Conservation (phyloP, 768 basidiomycete species). For the Auricularia cornea region DNA sequence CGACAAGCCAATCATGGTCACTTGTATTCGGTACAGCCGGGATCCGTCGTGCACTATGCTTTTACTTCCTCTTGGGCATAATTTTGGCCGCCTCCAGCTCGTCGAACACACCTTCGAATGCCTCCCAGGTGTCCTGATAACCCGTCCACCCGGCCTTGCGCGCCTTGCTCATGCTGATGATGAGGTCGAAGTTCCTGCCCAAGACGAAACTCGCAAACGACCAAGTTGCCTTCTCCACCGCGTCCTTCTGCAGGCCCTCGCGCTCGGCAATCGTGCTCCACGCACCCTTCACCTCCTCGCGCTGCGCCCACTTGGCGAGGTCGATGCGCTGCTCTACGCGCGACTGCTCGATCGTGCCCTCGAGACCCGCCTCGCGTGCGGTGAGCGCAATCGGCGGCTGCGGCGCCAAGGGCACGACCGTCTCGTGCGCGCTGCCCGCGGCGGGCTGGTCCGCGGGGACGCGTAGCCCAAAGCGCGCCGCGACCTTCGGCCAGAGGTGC, state of each 20-base stretch:
- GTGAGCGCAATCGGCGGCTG: neutral
- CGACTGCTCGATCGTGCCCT: neutral
- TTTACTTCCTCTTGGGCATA: neutral
- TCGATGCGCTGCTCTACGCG: neutral
- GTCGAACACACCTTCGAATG: neutral
- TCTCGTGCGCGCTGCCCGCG: neutral
- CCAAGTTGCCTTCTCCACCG: neutral
- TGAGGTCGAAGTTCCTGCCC: neutral
- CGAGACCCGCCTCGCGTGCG: neutral
- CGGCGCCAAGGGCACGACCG: neutral
- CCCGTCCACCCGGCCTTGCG: slow-evolving; percentile 2
- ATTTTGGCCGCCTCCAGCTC: slow-evolving; percentile 1
- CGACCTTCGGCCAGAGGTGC: slow-evolving; percentile 1
- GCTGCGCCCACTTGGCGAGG: slow-evolving; percentile 1
- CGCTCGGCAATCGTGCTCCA: neutral
- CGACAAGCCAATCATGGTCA: no score
- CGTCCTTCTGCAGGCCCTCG: neutral
- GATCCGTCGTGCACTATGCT: no score
- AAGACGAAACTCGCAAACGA: neutral
- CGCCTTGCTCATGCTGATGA: slow-evolving; percentile 1
- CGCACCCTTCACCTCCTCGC: neutral
- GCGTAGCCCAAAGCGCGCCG: neutral
- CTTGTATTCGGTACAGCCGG: no score
- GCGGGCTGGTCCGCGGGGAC: neutral
- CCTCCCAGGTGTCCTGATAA: slow-evolving; percentile 1